These are phyloP conservation scores for Paralagenidium karlingii DNA, from an alignment of 352 stramenopile genomes.

Conservation along the genomic window DNA sequence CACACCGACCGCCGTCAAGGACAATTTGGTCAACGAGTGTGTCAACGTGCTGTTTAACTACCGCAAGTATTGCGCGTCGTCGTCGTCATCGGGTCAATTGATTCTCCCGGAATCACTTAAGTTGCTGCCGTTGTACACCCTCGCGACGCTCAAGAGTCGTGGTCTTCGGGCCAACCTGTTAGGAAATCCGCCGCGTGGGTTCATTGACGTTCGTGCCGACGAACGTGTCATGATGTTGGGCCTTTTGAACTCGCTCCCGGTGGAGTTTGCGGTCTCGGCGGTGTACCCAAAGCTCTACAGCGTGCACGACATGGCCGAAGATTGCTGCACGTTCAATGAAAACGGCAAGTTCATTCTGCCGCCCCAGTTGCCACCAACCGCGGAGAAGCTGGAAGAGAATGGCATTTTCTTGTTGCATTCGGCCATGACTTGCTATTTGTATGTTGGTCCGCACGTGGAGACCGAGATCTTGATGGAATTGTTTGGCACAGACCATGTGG, in stretches of 20 bases:
- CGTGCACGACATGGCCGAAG: constrained; percentile 72
- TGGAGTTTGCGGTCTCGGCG: constrained; percentile 74
- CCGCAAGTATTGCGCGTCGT: constrained; percentile 84
- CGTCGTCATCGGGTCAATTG: constrained; percentile 81
- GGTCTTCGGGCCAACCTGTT: constrained; percentile 76
- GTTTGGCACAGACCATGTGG: constrained; percentile 73
- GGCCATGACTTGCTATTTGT: constrained; percentile 80
- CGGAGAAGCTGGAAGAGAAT: constrained; percentile 76
- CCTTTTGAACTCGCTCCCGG: constrained; percentile 57
- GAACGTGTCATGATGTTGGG: constrained; percentile 83
- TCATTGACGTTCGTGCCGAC: constrained; percentile 77
- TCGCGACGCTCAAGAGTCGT: constrained; percentile 78
- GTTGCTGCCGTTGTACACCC: constrained; percentile 81
- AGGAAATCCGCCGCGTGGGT: constrained; percentile 59
- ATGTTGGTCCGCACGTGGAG: constrained; percentile 63
- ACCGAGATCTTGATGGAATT: constrained; percentile 65
- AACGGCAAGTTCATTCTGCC: constrained; percentile 66
- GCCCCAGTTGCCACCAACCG: constrained; percentile 58
- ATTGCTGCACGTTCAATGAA: constrained; percentile 68
- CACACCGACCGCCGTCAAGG: constrained; percentile 59
- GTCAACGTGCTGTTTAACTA: constrained; percentile 85
- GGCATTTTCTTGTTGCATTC: constrained; percentile 83
- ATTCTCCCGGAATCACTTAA: constrained; percentile 88
- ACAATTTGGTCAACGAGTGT: constrained; percentile 74
- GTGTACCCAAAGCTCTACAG: constrained; percentile 84